Percentiles rank a stretch among this genome's conserved stretches.
Evolutionary conservation across 2,329 filamentous ascomycete genomes (phyloP).

Genomic region (Trichoderma atroviride): DNA sequence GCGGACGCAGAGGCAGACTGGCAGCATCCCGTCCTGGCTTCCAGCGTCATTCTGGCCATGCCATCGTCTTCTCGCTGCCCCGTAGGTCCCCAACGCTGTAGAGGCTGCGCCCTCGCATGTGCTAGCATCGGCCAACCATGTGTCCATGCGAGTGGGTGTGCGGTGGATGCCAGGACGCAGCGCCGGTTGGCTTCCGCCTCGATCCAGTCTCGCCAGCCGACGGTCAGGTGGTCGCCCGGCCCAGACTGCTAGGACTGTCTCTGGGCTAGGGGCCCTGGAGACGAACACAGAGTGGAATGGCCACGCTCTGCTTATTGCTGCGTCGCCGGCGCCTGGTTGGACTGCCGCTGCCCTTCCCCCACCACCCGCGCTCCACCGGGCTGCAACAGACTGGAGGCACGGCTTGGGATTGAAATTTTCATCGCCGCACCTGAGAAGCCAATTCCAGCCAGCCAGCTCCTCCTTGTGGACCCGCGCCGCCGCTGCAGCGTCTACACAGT

Average conservation of each 20-base stretch:
- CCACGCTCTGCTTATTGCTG: constrained; percentile 3
- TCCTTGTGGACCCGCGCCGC: not conserved
- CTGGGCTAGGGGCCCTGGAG: constrained; percentile 24
- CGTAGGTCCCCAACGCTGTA: not conserved
- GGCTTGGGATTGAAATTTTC: constrained; percentile 23
- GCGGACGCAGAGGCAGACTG: not conserved
- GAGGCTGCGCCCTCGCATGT: constrained; percentile 22
- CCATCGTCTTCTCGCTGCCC: not conserved
- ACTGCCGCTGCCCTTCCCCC: not conserved
- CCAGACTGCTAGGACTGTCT: constrained; percentile 12
- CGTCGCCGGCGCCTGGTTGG: not conserved
- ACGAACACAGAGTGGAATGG: constrained; percentile 8
- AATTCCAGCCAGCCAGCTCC: constrained; percentile 6
- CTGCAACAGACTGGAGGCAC: constrained; percentile 8
- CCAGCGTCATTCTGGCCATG: not conserved
- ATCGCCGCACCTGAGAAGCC: constrained; percentile 7
- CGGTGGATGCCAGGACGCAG: not conserved
- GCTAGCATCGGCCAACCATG: constrained; percentile 19
- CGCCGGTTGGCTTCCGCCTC: constrained; percentile 17
- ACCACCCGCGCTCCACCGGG: constrained; percentile 19
- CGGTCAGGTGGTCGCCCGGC: constrained; percentile 27
- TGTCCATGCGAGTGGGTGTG: constrained; percentile 18
- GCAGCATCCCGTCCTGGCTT: not conserved
- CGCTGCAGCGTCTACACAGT: not conserved
- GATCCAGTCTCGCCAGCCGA: constrained; percentile 25